Evolutionary conservation across 257 asterid species (phyloP), one percentile per base, ranked within the genome.

Genomic region (Capsicum chinense): DNA sequence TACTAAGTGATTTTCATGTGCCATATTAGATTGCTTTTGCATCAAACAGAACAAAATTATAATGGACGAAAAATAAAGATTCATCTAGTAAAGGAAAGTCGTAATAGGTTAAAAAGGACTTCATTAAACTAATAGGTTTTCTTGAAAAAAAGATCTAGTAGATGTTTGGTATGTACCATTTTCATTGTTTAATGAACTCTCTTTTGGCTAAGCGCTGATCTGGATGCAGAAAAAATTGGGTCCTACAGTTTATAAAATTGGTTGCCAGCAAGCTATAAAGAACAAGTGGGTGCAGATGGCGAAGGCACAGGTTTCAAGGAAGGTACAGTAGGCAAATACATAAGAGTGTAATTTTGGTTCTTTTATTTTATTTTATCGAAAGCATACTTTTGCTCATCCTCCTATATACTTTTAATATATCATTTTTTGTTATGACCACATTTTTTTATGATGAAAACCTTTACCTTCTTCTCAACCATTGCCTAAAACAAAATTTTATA

Each of bases 271-370:
- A 87, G 99, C 97, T 83, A 88, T 93, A 73, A 97, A 95, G 91
- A 97, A 93, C 87, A 95, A 93, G 86, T 97, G 98, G 99, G 90
- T 97, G 54, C 98, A 91, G 86, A 90, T 93, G 90, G 94, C 88
- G 12, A 94, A 93, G 91, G 50, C 93, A n/a, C 91, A 88, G 74
- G 93, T 97, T 54, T 88, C 94, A 50, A 90, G 92, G 89, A 94
- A 90, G 98, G 99, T 93, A 90, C 80, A 73, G 47, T 84, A 76
- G 54, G 83, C 83, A 82, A 79, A 60, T 57, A 17, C 56, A 64
- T 63, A 69, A 47, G 85, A 64, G 83, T 87, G n/a, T 52, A 52
- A 5, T 52, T 76, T 13, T 33, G 47, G 44, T 76, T 7, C 13
- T 68, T 15, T 69, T 69, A 68, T 68, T 16, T 68, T 69, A 69